Evolutionary conservation across 2,329 filamentous ascomycete species (phyloP), one percentile per base, ranked within the genome.

Genomic region (Cadophora luteo-olivacea): DNA sequence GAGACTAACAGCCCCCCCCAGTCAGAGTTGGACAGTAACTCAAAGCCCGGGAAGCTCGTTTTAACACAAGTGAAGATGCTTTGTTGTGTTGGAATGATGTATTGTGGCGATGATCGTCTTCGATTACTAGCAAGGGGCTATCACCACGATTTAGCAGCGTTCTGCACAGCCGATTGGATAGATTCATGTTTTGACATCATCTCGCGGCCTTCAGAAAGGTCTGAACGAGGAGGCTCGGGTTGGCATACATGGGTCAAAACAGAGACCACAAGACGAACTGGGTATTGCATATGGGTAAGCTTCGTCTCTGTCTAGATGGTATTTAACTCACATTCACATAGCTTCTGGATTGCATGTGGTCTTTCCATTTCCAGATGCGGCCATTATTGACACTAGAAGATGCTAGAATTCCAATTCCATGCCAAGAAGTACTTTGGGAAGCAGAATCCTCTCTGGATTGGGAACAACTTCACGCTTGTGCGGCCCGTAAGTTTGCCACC

Each of bases 261-360:
- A 64, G 82, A 84, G 66, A 72, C 74, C 14, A 73, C 73, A 24
- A 77, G 79, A 66, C 77, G 82, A 48, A 80, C 79, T 24, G 81
- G 79, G 0, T 82, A 82, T 68, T 75, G 78, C 61, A 78, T 82
- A 62, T 84, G 82, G 81, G 80, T 81, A 80, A 64, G 77, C 64
- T 61, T 33, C 7, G 3, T 12, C 11, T 66, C 25, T 45, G 25
- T 45, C 14, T 38, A 4, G 19, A 14, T 14, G 48, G 49, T 12
- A 49, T 29, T 12, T 60, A 25, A 29, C 68, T 67, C 11, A 66
- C 62, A 52, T 61, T 1, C n/a, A 9, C 58, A 25, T 52, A 81
- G 81, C 76, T 82, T 41, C 57, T 83, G 61, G 81, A 82, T 66
- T 81, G 78, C 68, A 81, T 81, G 69, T 75, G 76, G 72, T 78